Conservation (phyloP, 202 grass and related monocot species). For the Carex sylvatica region DNA sequence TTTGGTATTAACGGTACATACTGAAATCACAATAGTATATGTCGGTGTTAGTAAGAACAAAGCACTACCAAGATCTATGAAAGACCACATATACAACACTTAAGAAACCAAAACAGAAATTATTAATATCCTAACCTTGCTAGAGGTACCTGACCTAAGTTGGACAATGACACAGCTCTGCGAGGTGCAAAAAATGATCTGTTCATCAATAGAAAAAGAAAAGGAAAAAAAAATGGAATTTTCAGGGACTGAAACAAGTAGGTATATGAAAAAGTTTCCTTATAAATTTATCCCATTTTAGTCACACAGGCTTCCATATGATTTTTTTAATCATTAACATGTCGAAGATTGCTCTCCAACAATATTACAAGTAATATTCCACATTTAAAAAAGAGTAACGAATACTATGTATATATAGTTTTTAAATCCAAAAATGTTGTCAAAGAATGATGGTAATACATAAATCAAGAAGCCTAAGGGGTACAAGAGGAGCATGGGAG, state of each 20-base stretch:
- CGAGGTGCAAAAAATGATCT: slow-evolving; percentile 79
- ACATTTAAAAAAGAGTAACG: not conserved
- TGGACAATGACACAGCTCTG: slow-evolving; percentile 61
- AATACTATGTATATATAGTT: not conserved
- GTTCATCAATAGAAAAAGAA: slow-evolving; percentile 23
- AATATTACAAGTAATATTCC: not conserved
- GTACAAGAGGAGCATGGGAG: not conserved
- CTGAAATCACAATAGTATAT: not conserved
- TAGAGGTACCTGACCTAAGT: slow-evolving; percentile 68
- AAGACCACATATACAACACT: not conserved
- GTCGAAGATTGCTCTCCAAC: not conserved
- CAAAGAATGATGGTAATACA: slow-evolving; percentile 3
- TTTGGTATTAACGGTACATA: no score
- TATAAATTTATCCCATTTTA: not conserved
- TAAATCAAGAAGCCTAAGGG: slow-evolving; percentile 11
- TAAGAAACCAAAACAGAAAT: slow-evolving; percentile 16
- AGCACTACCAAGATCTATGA: not conserved
- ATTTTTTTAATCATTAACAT: not conserved
- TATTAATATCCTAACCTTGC: slow-evolving; percentile 54
- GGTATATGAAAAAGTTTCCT: not conserved
- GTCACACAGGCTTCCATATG: not conserved
- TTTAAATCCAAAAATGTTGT: not conserved
- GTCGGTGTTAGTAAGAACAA: not conserved
- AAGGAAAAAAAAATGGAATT: not conserved
- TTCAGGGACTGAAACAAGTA: slow-evolving; percentile 15